These are phyloP conservation scores for Sphagnum magellanicum DNA, from an alignment of 228 moss, liverwort and hornwort genomes.

Conservation along the genomic window DNA sequence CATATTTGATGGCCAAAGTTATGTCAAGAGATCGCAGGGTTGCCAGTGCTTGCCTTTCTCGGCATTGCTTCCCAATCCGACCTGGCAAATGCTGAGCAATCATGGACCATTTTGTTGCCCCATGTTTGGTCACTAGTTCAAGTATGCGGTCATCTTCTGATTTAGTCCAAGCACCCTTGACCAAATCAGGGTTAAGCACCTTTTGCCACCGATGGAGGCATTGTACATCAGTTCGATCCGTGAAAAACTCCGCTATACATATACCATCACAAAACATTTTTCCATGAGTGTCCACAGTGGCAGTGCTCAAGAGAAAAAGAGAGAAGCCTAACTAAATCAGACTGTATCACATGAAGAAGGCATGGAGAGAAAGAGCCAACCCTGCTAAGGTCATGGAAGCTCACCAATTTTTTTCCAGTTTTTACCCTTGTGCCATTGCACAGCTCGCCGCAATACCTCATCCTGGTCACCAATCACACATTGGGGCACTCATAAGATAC, in stretches of 20 bases:
- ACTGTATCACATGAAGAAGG: no score
- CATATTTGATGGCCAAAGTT: no score
- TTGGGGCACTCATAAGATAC: background rate
- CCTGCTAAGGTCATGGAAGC: background rate
- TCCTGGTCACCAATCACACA: slow-evolving; percentile 31
- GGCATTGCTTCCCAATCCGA: slow-evolving; percentile 92
- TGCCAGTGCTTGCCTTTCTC: slow-evolving; percentile 54
- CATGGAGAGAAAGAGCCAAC: no score
- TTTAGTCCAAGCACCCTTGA: slow-evolving; percentile 92
- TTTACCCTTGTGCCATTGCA: slow-evolving; percentile 93
- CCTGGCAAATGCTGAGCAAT: slow-evolving; percentile 84
- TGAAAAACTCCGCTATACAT: slow-evolving; percentile 73
- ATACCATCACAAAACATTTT: background rate
- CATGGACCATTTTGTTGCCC: slow-evolving; percentile 85
- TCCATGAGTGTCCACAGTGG: background rate
- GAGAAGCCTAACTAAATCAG: no score
- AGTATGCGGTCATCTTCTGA: slow-evolving; percentile 88
- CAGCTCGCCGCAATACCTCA: slow-evolving; percentile 84
- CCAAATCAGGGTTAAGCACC: slow-evolving; percentile 81
- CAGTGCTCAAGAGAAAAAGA: background rate
- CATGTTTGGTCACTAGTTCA: slow-evolving; percentile 75
- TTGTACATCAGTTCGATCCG: slow-evolving; percentile 79
- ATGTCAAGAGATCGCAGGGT: background rate
- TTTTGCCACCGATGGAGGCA: slow-evolving; percentile 93
- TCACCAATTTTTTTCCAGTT: slow-evolving; percentile 99